Evolutionary conservation across 106 monocot genomes (phyloP).

Genomic region (Phalaenopsis equestris): DNA sequence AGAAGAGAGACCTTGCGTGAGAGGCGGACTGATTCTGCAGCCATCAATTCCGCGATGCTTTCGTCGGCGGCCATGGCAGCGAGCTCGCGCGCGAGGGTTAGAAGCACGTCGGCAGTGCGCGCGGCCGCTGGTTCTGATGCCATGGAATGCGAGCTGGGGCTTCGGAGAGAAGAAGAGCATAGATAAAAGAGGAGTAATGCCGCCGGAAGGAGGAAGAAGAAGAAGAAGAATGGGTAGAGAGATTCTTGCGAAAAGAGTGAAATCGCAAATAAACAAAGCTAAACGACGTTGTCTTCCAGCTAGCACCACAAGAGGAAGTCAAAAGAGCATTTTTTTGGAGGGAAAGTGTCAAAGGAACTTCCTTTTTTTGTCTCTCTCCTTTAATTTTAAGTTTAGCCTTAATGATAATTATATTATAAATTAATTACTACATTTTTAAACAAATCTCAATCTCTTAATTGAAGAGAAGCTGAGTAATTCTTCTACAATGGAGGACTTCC

Average conservation of each 20-base stretch:
- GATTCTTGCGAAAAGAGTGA: neutral
- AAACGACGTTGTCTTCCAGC: neutral
- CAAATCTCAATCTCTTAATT: no score
- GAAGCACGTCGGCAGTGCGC: constrained; percentile 3
- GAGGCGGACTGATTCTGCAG: constrained; percentile 34
- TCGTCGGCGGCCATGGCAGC: constrained; percentile 9
- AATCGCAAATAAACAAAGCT: neutral
- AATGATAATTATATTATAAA: no score
- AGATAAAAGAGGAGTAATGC: neutral
- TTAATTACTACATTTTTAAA: no score
- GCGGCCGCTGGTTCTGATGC: neutral
- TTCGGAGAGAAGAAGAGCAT: neutral
- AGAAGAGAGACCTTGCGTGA: constrained; percentile 59
- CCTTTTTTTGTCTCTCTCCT: no score
- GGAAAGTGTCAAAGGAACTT: no score
- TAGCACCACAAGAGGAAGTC: no score
- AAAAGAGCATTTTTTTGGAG: no score
- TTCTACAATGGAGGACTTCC: no score
- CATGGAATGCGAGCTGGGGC: neutral
- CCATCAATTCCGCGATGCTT: neutral
- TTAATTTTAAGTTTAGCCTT: no score
- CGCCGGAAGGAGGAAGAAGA: neutral
- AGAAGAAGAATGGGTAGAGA: neutral
- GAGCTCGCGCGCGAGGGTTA: constrained; percentile 16
- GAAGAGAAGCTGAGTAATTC: no score